A percentile compares a stretch with the other conserved stretches of the same genome.
Conservation (phyloP, 1,284 basidiomycete species). For the Rhodotorula sp. region DNA sequence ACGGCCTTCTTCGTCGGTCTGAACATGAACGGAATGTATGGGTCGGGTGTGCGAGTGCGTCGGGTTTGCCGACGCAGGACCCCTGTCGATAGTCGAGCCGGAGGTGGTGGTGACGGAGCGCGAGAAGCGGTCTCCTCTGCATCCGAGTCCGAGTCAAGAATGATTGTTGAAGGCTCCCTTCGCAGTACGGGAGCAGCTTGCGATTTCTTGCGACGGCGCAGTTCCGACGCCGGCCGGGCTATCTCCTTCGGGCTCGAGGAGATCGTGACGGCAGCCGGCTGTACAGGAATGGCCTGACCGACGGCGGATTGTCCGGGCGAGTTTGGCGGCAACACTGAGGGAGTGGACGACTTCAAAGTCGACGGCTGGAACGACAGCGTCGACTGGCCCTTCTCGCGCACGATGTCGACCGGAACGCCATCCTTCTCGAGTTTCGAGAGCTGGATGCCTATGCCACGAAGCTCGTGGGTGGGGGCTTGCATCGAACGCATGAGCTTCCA, state of each 20-base stretch:
- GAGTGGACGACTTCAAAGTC: not conserved
- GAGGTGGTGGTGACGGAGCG: not conserved
- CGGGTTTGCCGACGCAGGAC: not conserved
- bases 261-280: not conserved
- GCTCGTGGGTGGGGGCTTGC: constrained; percentile 73
- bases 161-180: not conserved
- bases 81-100: too few relatives aligned
- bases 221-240: not conserved
- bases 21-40: constrained; percentile 27
- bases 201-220: not conserved
- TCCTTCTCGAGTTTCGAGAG: constrained; percentile 77
- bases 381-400: constrained; percentile 23
- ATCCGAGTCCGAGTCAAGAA: constrained; percentile 8
- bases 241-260: not conserved
- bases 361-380: constrained; percentile 25
- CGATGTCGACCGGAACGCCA: constrained; percentile 14
- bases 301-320: not conserved
- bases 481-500: constrained; percentile 67
- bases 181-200: not conserved
- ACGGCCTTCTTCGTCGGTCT: not conserved
- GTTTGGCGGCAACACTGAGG: not conserved
- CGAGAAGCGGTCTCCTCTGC: not conserved
- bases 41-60: not conserved
- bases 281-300: too few relatives aligned
- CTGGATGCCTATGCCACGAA: constrained; percentile 90